Conservation (phyloP, 1,139 yeast species). For the Scheffersomyces stambukii region DNA sequence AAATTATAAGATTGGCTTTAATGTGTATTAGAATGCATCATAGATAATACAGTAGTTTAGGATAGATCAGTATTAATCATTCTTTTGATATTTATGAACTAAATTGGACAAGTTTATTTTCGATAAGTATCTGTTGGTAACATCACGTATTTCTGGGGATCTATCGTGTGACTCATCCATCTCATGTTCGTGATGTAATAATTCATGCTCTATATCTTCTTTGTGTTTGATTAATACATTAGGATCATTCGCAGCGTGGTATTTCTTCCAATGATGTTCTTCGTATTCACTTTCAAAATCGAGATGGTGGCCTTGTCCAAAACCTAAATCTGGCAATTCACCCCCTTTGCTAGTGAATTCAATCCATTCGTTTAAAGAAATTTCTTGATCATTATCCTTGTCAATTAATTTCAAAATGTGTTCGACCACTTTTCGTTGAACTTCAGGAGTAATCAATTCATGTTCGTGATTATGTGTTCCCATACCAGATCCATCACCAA, state of each 20-base stretch:
- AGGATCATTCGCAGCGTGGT: conserved; percentile 78
- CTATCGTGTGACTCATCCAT: conserved; percentile 66
- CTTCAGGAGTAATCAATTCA: conserved; percentile 44
- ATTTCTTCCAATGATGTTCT: conserved; percentile 90
- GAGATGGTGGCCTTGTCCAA: conserved; percentile 96
- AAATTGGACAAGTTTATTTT: conserved; percentile 36
- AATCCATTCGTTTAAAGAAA: conserved; percentile 69
- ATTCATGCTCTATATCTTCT: conserved; percentile 88
- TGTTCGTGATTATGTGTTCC: conserved; percentile 57
- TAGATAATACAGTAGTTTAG: too few relatives aligned
- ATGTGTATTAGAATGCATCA: too few relatives aligned
- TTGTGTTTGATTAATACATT: conserved; percentile 75
- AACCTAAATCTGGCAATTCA: conserved; percentile 85
- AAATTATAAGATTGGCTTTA: too few relatives aligned
- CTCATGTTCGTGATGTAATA: conserved; percentile 82
- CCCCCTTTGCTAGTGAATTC: conserved; percentile 60
- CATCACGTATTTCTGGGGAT: conserved; percentile 38
- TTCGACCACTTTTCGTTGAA: conserved; percentile 52
- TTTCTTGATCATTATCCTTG: conserved; percentile 57
- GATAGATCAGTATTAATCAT: background rate
- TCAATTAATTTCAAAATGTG: conserved; percentile 62
- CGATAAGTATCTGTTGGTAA: conserved; percentile 25
- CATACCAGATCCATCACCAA: conserved; percentile 90
- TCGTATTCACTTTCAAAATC: conserved; percentile 93
- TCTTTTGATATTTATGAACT: conserved; percentile 27